Evolutionary conservation across 495 filamentous ascomycete genomes (phyloP).

Genomic region (Talaromyces ruber): DNA sequence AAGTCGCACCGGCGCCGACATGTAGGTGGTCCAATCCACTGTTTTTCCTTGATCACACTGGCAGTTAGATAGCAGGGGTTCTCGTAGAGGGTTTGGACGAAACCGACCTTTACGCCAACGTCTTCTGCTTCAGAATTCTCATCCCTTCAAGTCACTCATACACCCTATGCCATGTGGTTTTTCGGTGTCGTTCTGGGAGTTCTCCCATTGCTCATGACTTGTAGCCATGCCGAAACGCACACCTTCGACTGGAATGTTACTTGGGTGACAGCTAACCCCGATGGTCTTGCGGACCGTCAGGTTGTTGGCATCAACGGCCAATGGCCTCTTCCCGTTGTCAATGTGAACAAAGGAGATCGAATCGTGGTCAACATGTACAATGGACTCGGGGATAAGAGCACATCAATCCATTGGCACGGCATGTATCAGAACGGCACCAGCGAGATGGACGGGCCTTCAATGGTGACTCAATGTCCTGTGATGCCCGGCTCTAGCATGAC

Average conservation of each 20-base stretch:
- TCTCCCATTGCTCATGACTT: too few relatives aligned
- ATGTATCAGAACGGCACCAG: conserved; percentile 62
- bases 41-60: too few relatives aligned
- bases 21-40: too few relatives aligned
- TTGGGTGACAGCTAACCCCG: conserved; percentile 77
- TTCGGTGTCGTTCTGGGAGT: too few relatives aligned
- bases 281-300: conserved; percentile 54
- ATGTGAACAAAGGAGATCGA: conserved; percentile 60
- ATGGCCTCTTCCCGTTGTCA: conserved; percentile 67
- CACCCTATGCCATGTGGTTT: too few relatives aligned
- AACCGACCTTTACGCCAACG: too few relatives aligned
- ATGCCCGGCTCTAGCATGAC: conserved; percentile 55
- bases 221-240: too few relatives aligned
- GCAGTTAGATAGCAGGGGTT: too few relatives aligned
- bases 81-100: too few relatives aligned
- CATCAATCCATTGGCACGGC: conserved; percentile 74
- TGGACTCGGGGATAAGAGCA: conserved; percentile 58
- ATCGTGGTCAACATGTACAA: conserved; percentile 68
- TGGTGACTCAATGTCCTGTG: conserved; percentile 63
- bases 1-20: too few relatives aligned
- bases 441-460: conserved; percentile 66
- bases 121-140: too few relatives aligned
- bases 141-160: too few relatives aligned
- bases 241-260: conserved; percentile 58
- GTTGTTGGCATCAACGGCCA: conserved; percentile 75